Percentiles rank a stretch among this genome's conserved stretches.
phyloP scores from a whole-genome alignment of 1,284 basidiomycete species.

The Tausonia pullulans region DNA sequence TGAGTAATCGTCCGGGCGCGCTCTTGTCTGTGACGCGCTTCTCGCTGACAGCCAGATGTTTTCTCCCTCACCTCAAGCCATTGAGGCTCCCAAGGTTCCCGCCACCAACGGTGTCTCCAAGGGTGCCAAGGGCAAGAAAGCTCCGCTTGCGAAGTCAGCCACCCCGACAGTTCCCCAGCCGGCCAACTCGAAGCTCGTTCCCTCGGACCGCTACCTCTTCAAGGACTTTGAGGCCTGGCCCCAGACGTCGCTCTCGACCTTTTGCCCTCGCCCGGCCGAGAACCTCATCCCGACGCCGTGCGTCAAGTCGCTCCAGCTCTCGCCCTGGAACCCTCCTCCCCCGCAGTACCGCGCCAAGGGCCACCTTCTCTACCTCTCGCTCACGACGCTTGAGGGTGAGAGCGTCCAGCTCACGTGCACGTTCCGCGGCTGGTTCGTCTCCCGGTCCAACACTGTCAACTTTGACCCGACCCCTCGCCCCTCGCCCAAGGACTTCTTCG shows the following conservation, averaged over 20 bases:
- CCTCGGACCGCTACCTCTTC: conserved; percentile 32
- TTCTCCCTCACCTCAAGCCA: neutral
- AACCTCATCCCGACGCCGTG: conserved; percentile 29
- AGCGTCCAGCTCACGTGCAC: conserved; percentile 42
- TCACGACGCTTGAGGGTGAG: conserved; percentile 45
- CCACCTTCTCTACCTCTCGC: conserved; percentile 44
- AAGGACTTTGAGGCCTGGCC: conserved; percentile 31
- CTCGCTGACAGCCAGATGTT: neutral
- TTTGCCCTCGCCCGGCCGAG: conserved; percentile 25
- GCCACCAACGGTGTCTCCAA: conserved; percentile 8
- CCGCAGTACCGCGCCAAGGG: conserved; percentile 43
- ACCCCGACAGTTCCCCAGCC: conserved; percentile 11
- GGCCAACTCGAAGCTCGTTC: conserved; percentile 18
- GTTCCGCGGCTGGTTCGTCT: conserved; percentile 44
- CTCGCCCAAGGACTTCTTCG: conserved; percentile 23
- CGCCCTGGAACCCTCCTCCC: conserved; percentile 48
- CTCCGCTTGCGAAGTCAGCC: neutral
- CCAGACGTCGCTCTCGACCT: conserved; percentile 25
- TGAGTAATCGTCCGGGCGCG: conserved; percentile 4
- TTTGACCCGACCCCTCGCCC: conserved; percentile 38
- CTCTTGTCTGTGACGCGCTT: neutral
- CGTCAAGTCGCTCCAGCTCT: conserved; percentile 40
- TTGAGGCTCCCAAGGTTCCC: neutral
- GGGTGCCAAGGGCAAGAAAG: neutral
- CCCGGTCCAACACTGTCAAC: conserved; percentile 33